phyloP scores from a whole-genome alignment of 371 early-diverging fungal genomes.

The Blyttiomyces sp. region DNA sequence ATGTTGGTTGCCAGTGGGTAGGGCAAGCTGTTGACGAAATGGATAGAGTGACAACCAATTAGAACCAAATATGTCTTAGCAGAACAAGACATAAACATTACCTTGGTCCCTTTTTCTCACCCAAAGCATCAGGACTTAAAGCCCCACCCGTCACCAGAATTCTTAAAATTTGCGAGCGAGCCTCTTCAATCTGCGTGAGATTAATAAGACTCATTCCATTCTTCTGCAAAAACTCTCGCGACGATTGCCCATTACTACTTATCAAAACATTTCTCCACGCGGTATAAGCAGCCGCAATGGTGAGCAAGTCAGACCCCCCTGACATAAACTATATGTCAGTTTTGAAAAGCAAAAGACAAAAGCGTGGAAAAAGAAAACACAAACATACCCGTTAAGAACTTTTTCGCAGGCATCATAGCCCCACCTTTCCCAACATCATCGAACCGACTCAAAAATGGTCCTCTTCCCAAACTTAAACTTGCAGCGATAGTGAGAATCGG shows the following conservation, averaged over 20 bases:
- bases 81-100: not conserved
- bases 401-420: not conserved
- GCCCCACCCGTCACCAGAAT: conserved; percentile 13
- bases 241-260: not conserved
- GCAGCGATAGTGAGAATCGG: conserved; percentile 32
- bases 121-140: not conserved
- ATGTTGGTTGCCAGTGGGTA: not conserved
- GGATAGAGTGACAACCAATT: not conserved
- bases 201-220: conserved; percentile 18
- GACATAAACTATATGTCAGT: not conserved
- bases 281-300: conserved; percentile 18
- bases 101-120: not conserved
- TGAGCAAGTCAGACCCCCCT: conserved; percentile 31
- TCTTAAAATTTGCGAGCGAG: conserved; percentile 21
- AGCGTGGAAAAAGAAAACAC: not conserved
- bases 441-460: conserved; percentile 19
- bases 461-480: conserved; percentile 21
- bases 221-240: conserved; percentile 5
- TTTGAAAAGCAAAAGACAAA: not conserved
- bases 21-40: not conserved
- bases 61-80: not conserved
- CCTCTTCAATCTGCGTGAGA: conserved; percentile 28
- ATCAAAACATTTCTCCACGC: conserved; percentile 17
- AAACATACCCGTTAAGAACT: not conserved
- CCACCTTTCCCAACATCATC: not conserved